Conservation (phyloP, 2,329 filamentous ascomycete species). For the Daldinia eschscholtzii region DNA sequence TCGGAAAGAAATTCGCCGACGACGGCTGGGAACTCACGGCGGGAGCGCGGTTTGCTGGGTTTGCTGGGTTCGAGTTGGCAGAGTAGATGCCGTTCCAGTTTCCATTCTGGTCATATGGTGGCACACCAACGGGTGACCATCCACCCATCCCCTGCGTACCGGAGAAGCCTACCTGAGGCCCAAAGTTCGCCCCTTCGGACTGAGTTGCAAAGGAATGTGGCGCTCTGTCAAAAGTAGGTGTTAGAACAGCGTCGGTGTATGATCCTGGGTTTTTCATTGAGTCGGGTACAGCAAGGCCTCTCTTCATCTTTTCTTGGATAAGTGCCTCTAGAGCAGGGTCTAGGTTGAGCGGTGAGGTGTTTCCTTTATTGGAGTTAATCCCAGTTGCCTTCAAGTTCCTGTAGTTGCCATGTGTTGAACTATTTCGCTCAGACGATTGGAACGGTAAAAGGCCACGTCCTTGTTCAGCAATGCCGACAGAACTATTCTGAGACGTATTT, state of each 20-base stretch:
- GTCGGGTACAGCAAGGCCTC: constrained; percentile 7
- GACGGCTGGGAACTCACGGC: constrained; percentile 10
- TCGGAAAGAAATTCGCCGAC: constrained; percentile 8
- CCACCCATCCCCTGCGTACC: constrained; percentile 20
- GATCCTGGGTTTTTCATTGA: constrained; percentile 46
- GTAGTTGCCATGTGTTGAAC: constrained; percentile 24
- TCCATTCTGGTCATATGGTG: constrained; percentile 31
- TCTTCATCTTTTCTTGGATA: constrained; percentile 37
- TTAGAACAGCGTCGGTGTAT: constrained; percentile 62
- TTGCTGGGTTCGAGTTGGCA: constrained; percentile 27
- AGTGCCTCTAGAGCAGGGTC: constrained; percentile 45
- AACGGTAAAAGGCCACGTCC: constrained; percentile 27
- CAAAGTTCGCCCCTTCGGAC: constrained; percentile 12
- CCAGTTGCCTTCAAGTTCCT: constrained; percentile 43
- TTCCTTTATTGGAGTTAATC: constrained; percentile 48
- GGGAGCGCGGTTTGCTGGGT: constrained; percentile 21
- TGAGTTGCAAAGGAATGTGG: constrained; percentile 34
- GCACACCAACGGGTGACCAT: constrained; percentile 15
- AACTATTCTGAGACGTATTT: constrained; percentile 44
- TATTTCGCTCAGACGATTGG: constrained; percentile 39
- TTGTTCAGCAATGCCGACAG: constrained; percentile 37
- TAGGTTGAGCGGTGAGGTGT: constrained; percentile 41
- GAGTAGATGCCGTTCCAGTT: constrained; percentile 34
- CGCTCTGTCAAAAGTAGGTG: constrained; percentile 62
- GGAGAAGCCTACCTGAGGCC: constrained; percentile 25